phyloP scores from a whole-genome alignment of 495 filamentous ascomycete species.

The Aspergillus sclerotiicarbonarius region DNA sequence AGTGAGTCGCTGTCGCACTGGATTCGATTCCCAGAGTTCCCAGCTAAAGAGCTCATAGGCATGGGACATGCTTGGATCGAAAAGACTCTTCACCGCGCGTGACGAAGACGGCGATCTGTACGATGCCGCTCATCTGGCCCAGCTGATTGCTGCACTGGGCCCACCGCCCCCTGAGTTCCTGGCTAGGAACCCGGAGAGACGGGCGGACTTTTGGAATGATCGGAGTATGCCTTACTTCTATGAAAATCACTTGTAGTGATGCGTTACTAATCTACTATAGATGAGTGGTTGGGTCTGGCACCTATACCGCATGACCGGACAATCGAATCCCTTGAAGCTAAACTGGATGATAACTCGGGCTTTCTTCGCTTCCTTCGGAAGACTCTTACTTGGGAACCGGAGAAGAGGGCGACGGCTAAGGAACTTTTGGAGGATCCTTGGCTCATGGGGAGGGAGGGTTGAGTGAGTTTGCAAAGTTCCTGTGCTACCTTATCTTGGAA shows the following conservation, averaged over 20 bases:
- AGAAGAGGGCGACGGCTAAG: constrained; percentile 35
- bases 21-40: constrained; percentile 16
- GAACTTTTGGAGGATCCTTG: constrained; percentile 39
- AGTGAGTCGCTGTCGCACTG: constrained; percentile 29
- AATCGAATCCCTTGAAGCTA: constrained; percentile 25
- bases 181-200: constrained; percentile 22
- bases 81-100: constrained; percentile 39
- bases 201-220: constrained; percentile 28
- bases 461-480: constrained; percentile 9
- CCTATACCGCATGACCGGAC: constrained; percentile 25
- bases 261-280: constrained; percentile 16
- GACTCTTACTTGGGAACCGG: constrained; percentile 37
- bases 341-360: constrained; percentile 27
- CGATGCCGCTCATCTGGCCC: constrained; percentile 40
- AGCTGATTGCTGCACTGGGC: constrained; percentile 43
- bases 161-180: constrained; percentile 39
- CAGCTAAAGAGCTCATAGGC: constrained; percentile 26
- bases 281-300: constrained; percentile 24
- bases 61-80: constrained; percentile 45
- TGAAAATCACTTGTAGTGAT: neutral
- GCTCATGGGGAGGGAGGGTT: constrained; percentile 17
- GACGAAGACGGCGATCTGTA: constrained; percentile 32
- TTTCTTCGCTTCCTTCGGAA: constrained; percentile 36
- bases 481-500: neutral
- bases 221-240: constrained; percentile 17